These are phyloP conservation scores for Moniliella sp. DNA, from an alignment of 1,284 basidiomycete genomes.

Conservation along the genomic window DNA sequence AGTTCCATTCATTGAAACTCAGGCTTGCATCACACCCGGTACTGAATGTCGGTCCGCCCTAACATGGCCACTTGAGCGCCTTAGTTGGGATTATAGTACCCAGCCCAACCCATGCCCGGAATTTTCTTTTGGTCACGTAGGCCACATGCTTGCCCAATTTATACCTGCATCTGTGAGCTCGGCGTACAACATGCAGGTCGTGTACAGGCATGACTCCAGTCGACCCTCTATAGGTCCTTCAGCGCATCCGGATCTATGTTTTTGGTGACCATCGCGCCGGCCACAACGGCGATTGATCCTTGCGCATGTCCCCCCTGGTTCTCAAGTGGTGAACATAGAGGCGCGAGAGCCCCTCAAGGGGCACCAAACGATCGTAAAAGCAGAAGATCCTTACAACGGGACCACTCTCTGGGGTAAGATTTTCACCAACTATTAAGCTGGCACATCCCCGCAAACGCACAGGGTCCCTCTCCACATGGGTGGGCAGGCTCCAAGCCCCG, in stretches of 20 bases:
- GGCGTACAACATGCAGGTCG: slow-evolving; percentile 84
- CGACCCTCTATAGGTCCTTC: slow-evolving; percentile 54
- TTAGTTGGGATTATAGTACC: too few relatives aligned
- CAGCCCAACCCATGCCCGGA: slow-evolving; percentile 80
- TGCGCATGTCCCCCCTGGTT: slow-evolving; percentile 17
- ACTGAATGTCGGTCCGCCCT: slow-evolving; percentile 12
- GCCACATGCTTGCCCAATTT: slow-evolving; percentile 42
- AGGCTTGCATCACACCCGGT: too few relatives aligned
- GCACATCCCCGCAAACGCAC: slow-evolving; percentile 89
- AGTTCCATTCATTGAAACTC: too few relatives aligned
- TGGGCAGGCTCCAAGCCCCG: slow-evolving; percentile 90
- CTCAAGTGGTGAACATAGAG: slow-evolving; percentile 18
- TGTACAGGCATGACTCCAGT: slow-evolving; percentile 81
- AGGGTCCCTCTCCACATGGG: slow-evolving; percentile 60
- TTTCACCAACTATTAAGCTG: slow-evolving; percentile 78
- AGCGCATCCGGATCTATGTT: slow-evolving; percentile 38
- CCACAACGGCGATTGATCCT: slow-evolving; percentile 3
- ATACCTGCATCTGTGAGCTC: slow-evolving; percentile 46
- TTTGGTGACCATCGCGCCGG: slow-evolving; percentile 21
- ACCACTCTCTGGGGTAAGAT: slow-evolving; percentile 48
- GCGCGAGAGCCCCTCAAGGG: slow-evolving; percentile 43
- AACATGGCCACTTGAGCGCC: slow-evolving; percentile 43
- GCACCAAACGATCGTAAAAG: slow-evolving; percentile 80
- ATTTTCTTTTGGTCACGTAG: slow-evolving; percentile 49
- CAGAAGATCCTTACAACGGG: slow-evolving; percentile 45